Percentiles rank a stretch among this genome's conserved stretches.
These are phyloP conservation scores for Quercus cerris DNA, from an alignment of 306 rosid genomes.

Conservation along the genomic window DNA sequence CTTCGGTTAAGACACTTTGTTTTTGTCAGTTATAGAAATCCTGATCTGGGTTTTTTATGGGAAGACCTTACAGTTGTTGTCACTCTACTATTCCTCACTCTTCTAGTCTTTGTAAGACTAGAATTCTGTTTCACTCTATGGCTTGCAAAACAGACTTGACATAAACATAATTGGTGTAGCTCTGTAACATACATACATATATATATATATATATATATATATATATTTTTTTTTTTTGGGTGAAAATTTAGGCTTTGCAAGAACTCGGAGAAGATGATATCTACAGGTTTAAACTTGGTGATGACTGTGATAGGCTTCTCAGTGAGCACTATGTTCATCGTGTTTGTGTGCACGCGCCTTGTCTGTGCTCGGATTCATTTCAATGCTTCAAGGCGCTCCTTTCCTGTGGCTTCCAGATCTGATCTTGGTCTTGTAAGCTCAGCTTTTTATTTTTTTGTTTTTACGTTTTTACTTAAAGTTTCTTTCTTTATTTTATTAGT, in stretches of 20 bases:
- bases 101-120: background rate
- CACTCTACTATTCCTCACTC: background rate
- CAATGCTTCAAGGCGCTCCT: constrained; percentile 75
- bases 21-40: background rate
- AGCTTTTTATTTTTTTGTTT: background rate
- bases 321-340: constrained; percentile 94
- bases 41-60: background rate
- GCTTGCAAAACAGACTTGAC: background rate
- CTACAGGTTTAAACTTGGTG: constrained; percentile 83
- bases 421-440: constrained; percentile 60
- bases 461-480: background rate
- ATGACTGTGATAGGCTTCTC: constrained; percentile 95
- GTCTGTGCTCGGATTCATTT: constrained; percentile 85
- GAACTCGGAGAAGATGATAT: constrained; percentile 43
- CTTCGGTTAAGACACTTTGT: too few species aligned
- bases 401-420: constrained; percentile 75
- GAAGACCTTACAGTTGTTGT: background rate
- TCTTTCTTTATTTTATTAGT: too few species aligned
- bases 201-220: background rate
- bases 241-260: constrained; percentile 8
- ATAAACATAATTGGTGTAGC: background rate
- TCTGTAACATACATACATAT: background rate
- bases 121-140: background rate
- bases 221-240: too few species aligned
- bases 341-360: constrained; percentile 84